Percentiles rank a stretch among this genome's conserved stretches.
Conservation (phyloP, 2,329 filamentous ascomycete species). For the Grosmannia serpens region DNA sequence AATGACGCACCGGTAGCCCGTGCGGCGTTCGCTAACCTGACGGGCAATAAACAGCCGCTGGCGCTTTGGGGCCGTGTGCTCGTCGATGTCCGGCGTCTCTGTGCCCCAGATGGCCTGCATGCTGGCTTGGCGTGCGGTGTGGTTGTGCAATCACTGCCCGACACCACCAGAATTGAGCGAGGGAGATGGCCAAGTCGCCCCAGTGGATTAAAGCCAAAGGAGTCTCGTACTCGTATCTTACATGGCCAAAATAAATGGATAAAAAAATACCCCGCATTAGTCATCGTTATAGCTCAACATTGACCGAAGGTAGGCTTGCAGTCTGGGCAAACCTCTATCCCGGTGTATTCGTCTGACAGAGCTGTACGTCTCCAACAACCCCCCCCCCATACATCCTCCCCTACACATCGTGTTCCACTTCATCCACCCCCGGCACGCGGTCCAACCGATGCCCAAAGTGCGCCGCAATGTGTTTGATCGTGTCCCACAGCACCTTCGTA, state of each 20-base stretch:
- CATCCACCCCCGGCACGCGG: constrained; percentile 17
- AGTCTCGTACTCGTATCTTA: too few relatives aligned
- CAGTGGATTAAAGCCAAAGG: background rate
- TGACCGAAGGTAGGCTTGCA: too few relatives aligned
- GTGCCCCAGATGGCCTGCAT: constrained; percentile 12
- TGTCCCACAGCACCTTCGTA: constrained; percentile 21
- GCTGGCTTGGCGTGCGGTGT: background rate
- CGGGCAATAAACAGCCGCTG: constrained; percentile 13
- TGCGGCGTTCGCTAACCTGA: constrained; percentile 5
- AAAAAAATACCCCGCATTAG: too few relatives aligned
- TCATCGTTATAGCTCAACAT: too few relatives aligned
- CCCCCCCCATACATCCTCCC: background rate
- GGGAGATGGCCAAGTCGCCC: constrained; percentile 1
- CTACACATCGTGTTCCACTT: constrained; percentile 18
- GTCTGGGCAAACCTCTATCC: too few relatives aligned
- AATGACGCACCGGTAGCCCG: background rate
- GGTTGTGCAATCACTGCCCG: background rate
- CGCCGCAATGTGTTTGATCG: constrained; percentile 13
- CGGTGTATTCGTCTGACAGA: too few relatives aligned
- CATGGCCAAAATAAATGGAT: too few relatives aligned
- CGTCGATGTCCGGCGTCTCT: constrained; percentile 8
- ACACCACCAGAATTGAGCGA: background rate
- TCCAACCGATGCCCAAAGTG: constrained; percentile 15
- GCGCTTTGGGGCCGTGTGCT: constrained; percentile 7
- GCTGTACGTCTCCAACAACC: too few relatives aligned